Evolutionary conservation across 2,329 filamentous ascomycete species (phyloP), one percentile per base, ranked within the genome.

Genomic region (Aspergillus fructus): DNA sequence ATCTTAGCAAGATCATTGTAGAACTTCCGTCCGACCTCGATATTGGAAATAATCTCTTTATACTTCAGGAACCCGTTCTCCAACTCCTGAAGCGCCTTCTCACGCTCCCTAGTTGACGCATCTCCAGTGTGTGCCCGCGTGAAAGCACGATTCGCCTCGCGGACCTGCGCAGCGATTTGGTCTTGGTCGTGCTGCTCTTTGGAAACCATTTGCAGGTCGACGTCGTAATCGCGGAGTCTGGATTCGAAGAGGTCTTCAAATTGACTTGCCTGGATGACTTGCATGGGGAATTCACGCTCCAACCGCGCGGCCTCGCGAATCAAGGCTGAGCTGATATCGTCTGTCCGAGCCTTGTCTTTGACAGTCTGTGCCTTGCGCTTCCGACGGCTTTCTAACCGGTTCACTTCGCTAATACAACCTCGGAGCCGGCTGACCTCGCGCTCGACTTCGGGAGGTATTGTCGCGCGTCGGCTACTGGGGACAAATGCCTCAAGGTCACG

Each of bases 1-100:
- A 97, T 92, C 74, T 89, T 90, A 47, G 89, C 90, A 4, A 99
- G 82, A 69, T 97, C 93, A 65, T 99, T 99, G 78, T 97, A 99
- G 71, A 99, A 99, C 72, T 94, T 97, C 53, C 93, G 83, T 0
- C 91, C 94, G 0, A 89, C 90, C 63, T 97, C 93, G 3, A 97
- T 82, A 69, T 97, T 96, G 63, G 85, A 90, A 56, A 96, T 86
- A 56, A 97, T 91, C 72, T 99, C 93, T 76, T 96, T 96, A 79
- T 97, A 97, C 76, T 93, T 96, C 74, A 92, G 87, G 71, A 96
- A 97, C 0, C 91, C 93, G 62, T 90, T 92, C 73, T 97, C 93
- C 9, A 99, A 80, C 60, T 84, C 86, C 74, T 99, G 94, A 49
- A 99, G 77, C 0, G 91, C 92, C 64, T 89, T 84, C 71, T 97